Evolutionary conservation across 805 yeast species (phyloP).

Genomic region (Citeromyces matritensis): DNA sequence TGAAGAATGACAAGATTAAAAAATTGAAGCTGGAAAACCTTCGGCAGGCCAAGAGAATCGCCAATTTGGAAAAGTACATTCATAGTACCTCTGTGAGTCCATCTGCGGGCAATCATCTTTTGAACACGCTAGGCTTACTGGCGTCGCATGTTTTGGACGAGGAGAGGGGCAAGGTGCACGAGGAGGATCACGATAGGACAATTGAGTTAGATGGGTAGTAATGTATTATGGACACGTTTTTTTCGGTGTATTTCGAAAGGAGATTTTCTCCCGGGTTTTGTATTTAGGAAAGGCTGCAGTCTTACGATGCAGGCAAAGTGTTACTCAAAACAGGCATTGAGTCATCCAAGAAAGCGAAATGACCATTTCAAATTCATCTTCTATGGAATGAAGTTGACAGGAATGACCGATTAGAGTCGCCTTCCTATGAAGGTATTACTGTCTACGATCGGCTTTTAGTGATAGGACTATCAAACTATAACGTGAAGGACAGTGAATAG

Average conservation of each 20-base stretch:
- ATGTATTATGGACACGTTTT: not conserved
- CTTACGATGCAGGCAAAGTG: too few species aligned
- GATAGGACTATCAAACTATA: not conserved
- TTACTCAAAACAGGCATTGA: too few species aligned
- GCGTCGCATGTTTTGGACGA: conserved; percentile 18
- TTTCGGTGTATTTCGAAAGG: not conserved
- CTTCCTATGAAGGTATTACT: too few species aligned
- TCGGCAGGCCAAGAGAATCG: conserved; percentile 10
- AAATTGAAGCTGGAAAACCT: conserved; percentile 12
- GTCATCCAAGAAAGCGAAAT: too few species aligned
- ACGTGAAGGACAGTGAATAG: conserved; percentile 1
- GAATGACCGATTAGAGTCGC: too few species aligned
- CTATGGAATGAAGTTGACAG: too few species aligned
- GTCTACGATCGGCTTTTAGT: too few species aligned
- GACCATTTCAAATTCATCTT: too few species aligned
- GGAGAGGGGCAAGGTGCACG: conserved; percentile 7
- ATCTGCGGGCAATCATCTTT: conserved; percentile 17
- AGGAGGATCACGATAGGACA: not conserved
- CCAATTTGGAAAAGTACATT: conserved; percentile 11
- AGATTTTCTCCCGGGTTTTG: too few species aligned
- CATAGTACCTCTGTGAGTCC: conserved; percentile 5
- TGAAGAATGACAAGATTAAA: conserved; percentile 14
- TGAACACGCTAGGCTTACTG: conserved; percentile 17
- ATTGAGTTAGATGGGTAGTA: not conserved
- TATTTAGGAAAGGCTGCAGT: too few species aligned